Percentiles rank a stretch among this genome's conserved stretches.
phyloP scores from a whole-genome alignment of 1,284 basidiomycete species.

The Agroathelia rolfsii region DNA sequence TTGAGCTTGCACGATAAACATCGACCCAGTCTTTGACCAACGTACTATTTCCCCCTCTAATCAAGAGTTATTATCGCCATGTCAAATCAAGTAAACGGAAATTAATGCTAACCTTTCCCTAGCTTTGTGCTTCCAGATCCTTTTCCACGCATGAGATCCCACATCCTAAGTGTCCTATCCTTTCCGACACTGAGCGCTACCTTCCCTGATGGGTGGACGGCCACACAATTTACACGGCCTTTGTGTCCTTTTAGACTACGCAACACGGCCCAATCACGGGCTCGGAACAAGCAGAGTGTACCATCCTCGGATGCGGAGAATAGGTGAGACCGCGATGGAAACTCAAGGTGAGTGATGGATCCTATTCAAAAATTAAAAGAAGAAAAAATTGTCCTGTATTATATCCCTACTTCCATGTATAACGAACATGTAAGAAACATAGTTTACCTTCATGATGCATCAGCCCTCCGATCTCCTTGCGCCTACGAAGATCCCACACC shows the following conservation, averaged over 20 bases:
- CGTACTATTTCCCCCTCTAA: conserved; percentile 81
- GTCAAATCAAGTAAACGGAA: background rate
- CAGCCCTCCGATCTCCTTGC: conserved; percentile 88
- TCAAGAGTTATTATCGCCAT: conserved; percentile 6
- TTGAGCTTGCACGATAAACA: conserved; percentile 73
- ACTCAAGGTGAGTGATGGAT: conserved; percentile 83
- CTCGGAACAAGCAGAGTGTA: conserved; percentile 81
- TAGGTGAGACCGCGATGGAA: conserved; percentile 84
- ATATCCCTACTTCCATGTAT: background rate
- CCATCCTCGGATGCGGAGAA: conserved; percentile 88
- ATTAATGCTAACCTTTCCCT: conserved; percentile 54
- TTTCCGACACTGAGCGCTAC: conserved; percentile 86
- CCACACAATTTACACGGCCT: conserved; percentile 82
- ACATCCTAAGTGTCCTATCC: conserved; percentile 89
- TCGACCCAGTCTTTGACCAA: conserved; percentile 69
- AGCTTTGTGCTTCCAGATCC: conserved; percentile 83
- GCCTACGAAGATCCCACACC: conserved; percentile 89
- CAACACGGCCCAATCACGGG: conserved; percentile 88
- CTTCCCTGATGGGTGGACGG: conserved; percentile 88
- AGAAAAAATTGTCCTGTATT: background rate
- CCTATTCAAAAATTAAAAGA: conserved; percentile 30
- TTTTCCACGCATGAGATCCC: conserved; percentile 95
- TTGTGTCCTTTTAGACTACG: conserved; percentile 89
- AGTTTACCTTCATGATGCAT: conserved; percentile 94
- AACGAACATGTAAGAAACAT: conserved; percentile 15